Evolutionary conservation across 192 early-diverging fungal genomes (phyloP).

Genomic region (Chytriomyces sp.): DNA sequence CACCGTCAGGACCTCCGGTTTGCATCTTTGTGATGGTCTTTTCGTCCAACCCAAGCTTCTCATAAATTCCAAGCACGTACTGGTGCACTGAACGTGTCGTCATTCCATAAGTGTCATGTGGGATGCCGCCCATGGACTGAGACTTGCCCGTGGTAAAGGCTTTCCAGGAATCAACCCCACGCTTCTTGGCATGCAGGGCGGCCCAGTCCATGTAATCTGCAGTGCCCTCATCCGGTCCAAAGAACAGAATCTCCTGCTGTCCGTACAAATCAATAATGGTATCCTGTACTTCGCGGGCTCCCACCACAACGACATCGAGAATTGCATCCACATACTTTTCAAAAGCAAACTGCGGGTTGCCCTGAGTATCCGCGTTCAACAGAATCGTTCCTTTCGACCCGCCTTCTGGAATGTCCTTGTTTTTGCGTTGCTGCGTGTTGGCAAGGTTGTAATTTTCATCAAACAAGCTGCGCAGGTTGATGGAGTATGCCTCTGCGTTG

Average conservation of each 20-base stretch:
- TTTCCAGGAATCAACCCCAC: slow-evolving; percentile 97
- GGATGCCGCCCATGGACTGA: slow-evolving; percentile 92
- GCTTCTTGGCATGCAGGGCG: slow-evolving; percentile 80
- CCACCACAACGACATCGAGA: slow-evolving; percentile 86
- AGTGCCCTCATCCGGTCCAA: slow-evolving; percentile 99
- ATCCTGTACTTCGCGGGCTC: slow-evolving; percentile 95
- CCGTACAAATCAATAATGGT: slow-evolving; percentile 88
- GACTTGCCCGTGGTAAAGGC: slow-evolving; percentile 99
- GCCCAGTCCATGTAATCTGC: slow-evolving; percentile 99
- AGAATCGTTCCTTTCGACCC: slow-evolving; percentile 99
- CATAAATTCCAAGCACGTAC: slow-evolving; percentile 95
- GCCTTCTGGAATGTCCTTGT: slow-evolving; percentile 99
- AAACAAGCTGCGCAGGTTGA: slow-evolving; percentile 94
- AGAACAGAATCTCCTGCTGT: slow-evolving; percentile 97
- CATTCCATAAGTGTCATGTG: slow-evolving; percentile 97
- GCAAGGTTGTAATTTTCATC: slow-evolving; percentile 99
- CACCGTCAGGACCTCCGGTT: slow-evolving; percentile 98
- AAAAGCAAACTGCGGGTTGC: slow-evolving; percentile 91
- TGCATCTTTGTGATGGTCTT: slow-evolving; percentile 84
- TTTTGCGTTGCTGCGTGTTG: slow-evolving; percentile 97
- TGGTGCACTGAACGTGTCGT: slow-evolving; percentile 99
- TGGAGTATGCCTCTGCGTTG: slow-evolving; percentile 94
- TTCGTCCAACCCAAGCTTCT: slow-evolving; percentile 73
- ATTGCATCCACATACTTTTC: slow-evolving; percentile 98
- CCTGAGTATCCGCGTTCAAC: slow-evolving; percentile 89